Evolutionary conservation across 768 basidiomycete species (phyloP).

Genomic region (Amanita jacksonii): DNA sequence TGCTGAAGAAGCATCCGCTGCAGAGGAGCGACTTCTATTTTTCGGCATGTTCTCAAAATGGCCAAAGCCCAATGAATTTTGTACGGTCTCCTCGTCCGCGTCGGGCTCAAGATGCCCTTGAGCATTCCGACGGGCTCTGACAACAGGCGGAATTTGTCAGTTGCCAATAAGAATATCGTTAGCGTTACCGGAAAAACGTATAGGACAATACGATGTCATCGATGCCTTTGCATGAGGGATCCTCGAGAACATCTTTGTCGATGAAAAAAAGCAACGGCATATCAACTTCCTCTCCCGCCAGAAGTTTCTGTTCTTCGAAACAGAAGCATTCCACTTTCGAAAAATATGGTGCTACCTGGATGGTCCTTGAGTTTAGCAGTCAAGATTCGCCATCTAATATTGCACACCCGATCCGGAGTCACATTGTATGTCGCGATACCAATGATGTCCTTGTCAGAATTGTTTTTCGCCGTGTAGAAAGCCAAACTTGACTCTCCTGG

Average conservation of each 20-base stretch:
- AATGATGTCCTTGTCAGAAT: slow-evolving; percentile 78
- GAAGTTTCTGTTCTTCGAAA: slow-evolving; percentile 94
- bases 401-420: slow-evolving; percentile 85
- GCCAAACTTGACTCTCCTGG: slow-evolving; percentile 95
- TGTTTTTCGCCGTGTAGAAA: slow-evolving; percentile 92
- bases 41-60: slow-evolving; percentile 48
- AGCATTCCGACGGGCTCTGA: slow-evolving; percentile 77
- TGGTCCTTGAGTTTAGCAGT: neutral
- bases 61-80: slow-evolving; percentile 71
- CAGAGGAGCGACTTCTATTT: slow-evolving; percentile 13
- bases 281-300: slow-evolving; percentile 95
- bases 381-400: neutral
- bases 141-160: neutral
- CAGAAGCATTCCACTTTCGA: slow-evolving; percentile 99
- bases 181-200: slow-evolving; percentile 84
- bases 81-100: slow-evolving; percentile 69
- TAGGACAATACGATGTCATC: slow-evolving; percentile 93
- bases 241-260: slow-evolving; percentile 93
- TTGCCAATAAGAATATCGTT: neutral
- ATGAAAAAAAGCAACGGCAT: slow-evolving; percentile 99
- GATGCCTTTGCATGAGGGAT: slow-evolving; percentile 77
- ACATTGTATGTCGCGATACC: slow-evolving; percentile 99
- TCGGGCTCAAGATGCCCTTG: slow-evolving; percentile 88
- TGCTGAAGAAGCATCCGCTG: neutral
- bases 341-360: slow-evolving; percentile 93